Evolutionary conservation across 2,329 filamentous ascomycete genomes (phyloP), one percentile per base, ranked within the genome.

Genomic region (Helotiales sp.): DNA sequence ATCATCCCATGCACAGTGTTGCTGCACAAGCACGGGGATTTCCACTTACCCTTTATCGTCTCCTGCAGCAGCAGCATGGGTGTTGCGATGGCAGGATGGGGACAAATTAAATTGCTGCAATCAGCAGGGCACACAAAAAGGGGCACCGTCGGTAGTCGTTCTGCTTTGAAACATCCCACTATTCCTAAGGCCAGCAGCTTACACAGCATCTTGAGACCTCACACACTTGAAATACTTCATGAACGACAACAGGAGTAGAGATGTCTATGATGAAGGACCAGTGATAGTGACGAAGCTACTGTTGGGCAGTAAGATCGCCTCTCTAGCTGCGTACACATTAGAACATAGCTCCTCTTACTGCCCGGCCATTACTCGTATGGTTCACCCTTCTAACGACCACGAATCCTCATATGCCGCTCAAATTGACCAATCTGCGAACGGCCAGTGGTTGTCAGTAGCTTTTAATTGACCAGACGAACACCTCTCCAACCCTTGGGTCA

Each of bases 51-150:
- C 46, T 48, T 29, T 44, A 24, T 44, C 40, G 40, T 25, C 40
- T 30, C 54, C n/a, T 57, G 54, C 54, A 57, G 54, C 54, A 5
- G 46, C 46, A 56, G 29, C 54, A 56, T 56, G 54, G 54, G 42
- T 36, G 44, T 27, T 31, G 7, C 36, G 36, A 40, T 40, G 36
- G 36, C 40, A 44, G 27, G 40, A 44, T 44, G 40, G 40, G 22
- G 22, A 44, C 48, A 9, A n/a, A 34, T 52, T 52, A 52, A 57
- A 52, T 57, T 52, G 51, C 24, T 15, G 29, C 36, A 29, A 46
- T 36, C 34, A 48, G 8, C n/a, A 31, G 33, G 52, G 24, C 25
- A 31, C 46, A 48, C 46, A 3, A 33, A 48, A 44, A 15, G 40
- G 40, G 40, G 22, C 40, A 44, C 40, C 40, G 40, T 44, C 40